Evolutionary conservation across 192 early-diverging fungal species (phyloP).

Genomic region (Coemansia sp.): DNA sequence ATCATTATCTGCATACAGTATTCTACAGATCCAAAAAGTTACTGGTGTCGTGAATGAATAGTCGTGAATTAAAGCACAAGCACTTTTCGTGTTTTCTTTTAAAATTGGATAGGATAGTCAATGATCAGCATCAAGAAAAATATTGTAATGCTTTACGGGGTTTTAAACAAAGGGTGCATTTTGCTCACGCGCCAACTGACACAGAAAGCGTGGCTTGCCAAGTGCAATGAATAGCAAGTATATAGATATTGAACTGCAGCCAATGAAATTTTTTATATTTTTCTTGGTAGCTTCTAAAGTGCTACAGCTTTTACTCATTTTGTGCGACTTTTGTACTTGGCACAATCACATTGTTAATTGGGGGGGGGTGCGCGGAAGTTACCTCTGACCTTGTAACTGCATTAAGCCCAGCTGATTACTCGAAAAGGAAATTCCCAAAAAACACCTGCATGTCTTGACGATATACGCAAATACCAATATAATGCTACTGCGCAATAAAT

Average conservation of each 20-base stretch:
- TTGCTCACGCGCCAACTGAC: not conserved
- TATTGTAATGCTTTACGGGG: not conserved
- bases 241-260: not conserved
- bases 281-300: not conserved
- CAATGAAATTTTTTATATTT: not conserved
- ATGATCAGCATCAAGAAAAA: not conserved
- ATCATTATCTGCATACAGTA: not conserved
- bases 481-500: constrained; percentile 45
- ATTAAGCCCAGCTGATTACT: not conserved
- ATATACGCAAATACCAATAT: not conserved
- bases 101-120: not conserved
- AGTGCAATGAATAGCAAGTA: not conserved
- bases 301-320: not conserved
- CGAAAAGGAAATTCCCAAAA: not conserved
- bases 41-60: not conserved
- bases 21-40: not conserved
- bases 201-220: not conserved
- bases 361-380: not conserved
- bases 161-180: not conserved
- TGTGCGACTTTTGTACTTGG: not conserved
- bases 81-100: not conserved
- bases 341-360: not conserved
- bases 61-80: not conserved
- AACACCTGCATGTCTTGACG: not conserved
- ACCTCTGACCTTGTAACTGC: not conserved